Evolutionary conservation across 176 grass and related monocot genomes (phyloP).

Genomic region (Olyra latifolia): DNA sequence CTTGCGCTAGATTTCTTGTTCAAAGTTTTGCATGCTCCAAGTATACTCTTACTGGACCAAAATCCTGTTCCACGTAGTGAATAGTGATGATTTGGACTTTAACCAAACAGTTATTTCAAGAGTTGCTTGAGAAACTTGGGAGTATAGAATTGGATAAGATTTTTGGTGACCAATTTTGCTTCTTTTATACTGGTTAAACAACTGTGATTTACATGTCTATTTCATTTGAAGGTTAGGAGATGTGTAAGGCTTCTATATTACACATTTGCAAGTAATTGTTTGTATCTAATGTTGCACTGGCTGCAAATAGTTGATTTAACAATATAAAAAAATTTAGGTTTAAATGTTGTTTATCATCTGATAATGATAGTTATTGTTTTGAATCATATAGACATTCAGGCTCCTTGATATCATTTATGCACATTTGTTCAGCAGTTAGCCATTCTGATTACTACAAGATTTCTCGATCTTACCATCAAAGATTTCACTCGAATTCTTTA

Average conservation of each 20-base stretch:
- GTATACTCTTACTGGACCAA: neutral
- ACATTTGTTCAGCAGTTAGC: neutral
- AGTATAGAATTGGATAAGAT: neutral
- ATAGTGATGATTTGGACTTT: neutral
- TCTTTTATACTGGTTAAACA: neutral
- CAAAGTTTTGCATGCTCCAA: neutral
- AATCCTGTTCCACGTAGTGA: neutral
- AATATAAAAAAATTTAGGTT: neutral
- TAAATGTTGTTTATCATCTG: neutral
- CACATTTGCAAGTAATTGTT: neutral
- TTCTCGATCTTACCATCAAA: neutral
- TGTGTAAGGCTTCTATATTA: neutral
- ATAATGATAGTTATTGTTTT: neutral
- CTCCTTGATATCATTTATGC: neutral
- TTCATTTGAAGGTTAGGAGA: neutral
- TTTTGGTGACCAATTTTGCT: neutral
- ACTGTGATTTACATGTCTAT: neutral
- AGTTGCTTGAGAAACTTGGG: neutral
- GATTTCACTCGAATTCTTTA: neutral
- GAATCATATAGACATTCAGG: neutral
- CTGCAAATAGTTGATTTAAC: neutral
- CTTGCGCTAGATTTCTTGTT: neutral
- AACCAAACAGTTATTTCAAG: neutral
- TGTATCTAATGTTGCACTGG: neutral
- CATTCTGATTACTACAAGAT: neutral